A percentile compares a stretch with the other conserved stretches of the same genome.
Conservation (phyloP, 495 filamentous ascomycete genomes). For the Hypoxylon cercidicola region DNA sequence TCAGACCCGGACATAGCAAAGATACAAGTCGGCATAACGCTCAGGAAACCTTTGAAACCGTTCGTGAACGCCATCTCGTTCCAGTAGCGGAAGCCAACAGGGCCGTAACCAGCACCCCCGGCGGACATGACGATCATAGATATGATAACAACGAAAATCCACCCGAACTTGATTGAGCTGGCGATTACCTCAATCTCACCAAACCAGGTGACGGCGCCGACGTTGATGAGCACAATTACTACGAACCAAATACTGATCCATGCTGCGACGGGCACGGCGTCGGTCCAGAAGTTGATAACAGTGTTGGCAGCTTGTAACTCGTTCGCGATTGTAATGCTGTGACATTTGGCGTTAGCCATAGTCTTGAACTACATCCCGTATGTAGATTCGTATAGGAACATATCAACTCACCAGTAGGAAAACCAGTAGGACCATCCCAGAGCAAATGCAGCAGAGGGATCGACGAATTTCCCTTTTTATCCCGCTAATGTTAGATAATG, state of each 20-base stretch:
- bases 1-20: constrained; percentile 73
- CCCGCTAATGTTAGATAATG: constrained; percentile 1
- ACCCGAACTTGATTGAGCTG: constrained; percentile 71
- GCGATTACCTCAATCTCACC: constrained; percentile 75
- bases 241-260: constrained; percentile 71
- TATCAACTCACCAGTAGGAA: constrained; percentile 36
- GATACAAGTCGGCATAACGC: constrained; percentile 69
- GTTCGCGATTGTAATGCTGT: constrained; percentile 67
- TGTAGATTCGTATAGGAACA: neutral
- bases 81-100: constrained; percentile 59
- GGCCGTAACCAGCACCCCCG: constrained; percentile 58
- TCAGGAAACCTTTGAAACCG: constrained; percentile 68
- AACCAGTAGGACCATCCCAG: constrained; percentile 67
- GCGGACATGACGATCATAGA: constrained; percentile 69
- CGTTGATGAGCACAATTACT: constrained; percentile 70
- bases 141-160: constrained; percentile 70
- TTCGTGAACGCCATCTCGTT: constrained; percentile 65
- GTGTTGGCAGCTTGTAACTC: constrained; percentile 72
- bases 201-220: constrained; percentile 68
- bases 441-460: constrained; percentile 72
- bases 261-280: constrained; percentile 53
- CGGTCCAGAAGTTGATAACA: constrained; percentile 73
- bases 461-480: constrained; percentile 60
- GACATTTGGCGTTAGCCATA: constrained; percentile 8
- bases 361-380: neutral